Conservation (phyloP, 2,329 filamentous ascomycete species). For the Aquanectria penicillioides region DNA sequence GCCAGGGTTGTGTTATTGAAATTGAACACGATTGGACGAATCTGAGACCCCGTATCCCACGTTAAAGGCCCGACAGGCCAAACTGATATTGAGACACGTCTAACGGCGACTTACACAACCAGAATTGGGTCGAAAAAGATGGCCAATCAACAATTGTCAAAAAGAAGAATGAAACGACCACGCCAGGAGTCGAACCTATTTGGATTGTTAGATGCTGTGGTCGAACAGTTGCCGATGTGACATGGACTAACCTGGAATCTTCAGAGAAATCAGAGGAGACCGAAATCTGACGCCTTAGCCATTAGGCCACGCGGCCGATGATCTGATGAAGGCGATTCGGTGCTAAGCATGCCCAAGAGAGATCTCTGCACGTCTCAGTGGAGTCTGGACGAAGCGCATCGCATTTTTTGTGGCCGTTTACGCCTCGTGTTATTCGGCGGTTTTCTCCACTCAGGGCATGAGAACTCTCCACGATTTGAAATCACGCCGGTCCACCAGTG, state of each 20-base stretch:
- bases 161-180: slow-evolving; percentile 31
- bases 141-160: slow-evolving; percentile 7
- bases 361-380: no score
- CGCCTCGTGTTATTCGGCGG: no score
- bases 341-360: background rate
- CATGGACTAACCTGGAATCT: slow-evolving; percentile 36
- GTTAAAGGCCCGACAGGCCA: no score
- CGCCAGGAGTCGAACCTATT: slow-evolving; percentile 39
- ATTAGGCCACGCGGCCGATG: slow-evolving; percentile 38
- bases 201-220: slow-evolving; percentile 3
- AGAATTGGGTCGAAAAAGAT: background rate
- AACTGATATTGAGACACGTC: no score
- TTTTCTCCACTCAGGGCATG: background rate
- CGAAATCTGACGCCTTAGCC: slow-evolving; percentile 39
- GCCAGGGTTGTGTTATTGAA: no score
- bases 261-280: slow-evolving; percentile 29
- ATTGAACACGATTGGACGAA: no score
- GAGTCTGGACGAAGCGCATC: background rate
- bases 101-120: no score
- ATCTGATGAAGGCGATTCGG: background rate
- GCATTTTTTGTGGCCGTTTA: no score
- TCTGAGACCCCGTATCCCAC: no score
- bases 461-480: slow-evolving; percentile 2
- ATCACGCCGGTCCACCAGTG: slow-evolving; percentile 5
- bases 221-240: background rate